A percentile compares a stretch with the other conserved stretches of the same genome.
phyloP scores from a whole-genome alignment of 2,329 filamentous ascomycete genomes.

The Dryadomyces quercus-mongolicae region DNA sequence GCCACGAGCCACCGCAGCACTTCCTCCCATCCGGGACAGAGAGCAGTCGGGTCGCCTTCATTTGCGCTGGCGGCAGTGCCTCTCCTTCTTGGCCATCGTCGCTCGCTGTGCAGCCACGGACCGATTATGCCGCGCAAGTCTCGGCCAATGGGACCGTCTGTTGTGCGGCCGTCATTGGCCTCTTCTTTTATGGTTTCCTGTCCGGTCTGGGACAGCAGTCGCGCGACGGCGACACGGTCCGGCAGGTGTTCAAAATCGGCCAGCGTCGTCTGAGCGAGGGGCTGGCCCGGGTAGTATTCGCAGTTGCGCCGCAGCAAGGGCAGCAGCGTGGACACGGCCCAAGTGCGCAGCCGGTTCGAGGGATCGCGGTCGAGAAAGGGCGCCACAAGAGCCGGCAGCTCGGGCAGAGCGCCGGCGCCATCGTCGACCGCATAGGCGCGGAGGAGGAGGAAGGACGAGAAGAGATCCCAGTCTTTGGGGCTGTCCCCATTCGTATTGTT shows the following conservation, averaged over 20 bases:
- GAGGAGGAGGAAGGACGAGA: slow-evolving; percentile 48
- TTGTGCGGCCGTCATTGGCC: no score
- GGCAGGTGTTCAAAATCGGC: slow-evolving; percentile 50
- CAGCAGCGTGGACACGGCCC: slow-evolving; percentile 57
- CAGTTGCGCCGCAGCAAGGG: slow-evolving; percentile 57
- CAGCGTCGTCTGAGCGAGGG: slow-evolving; percentile 36
- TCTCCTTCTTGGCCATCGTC: slow-evolving; percentile 32
- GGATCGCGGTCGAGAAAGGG: slow-evolving; percentile 48
- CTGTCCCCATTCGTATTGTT: slow-evolving; percentile 17
- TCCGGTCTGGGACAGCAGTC: slow-evolving; percentile 48
- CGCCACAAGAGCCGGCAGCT: slow-evolving; percentile 52
- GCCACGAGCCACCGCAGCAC: slow-evolving; percentile 54
- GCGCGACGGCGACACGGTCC: slow-evolving; percentile 44
- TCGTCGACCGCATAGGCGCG: slow-evolving; percentile 58
- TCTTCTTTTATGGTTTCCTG: not conserved
- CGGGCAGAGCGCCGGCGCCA: slow-evolving; percentile 58
- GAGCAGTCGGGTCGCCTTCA: slow-evolving; percentile 2
- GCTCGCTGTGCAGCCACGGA: slow-evolving; percentile 60
- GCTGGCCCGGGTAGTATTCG: slow-evolving; percentile 51
- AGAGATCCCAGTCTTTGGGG: slow-evolving; percentile 22
- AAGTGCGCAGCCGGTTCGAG: slow-evolving; percentile 48
- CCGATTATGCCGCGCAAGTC: slow-evolving; percentile 58
- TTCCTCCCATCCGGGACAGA: slow-evolving; percentile 54
- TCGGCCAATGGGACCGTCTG: slow-evolving; percentile 32
- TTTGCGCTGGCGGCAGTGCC: not conserved